Conservation (phyloP, 2,329 filamentous ascomycete species). For the Xylaria digitata region DNA sequence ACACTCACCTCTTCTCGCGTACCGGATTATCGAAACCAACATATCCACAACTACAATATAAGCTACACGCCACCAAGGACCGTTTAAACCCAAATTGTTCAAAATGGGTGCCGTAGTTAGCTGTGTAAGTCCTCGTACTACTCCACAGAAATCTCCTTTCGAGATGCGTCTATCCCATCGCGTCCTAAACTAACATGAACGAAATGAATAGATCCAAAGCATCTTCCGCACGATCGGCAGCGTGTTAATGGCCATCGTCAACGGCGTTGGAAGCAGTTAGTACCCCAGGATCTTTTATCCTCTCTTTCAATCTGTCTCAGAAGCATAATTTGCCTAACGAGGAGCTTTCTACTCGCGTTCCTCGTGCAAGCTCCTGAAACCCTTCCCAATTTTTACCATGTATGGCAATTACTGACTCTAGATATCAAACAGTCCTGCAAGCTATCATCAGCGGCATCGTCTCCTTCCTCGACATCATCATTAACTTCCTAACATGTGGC, state of each 20-base stretch:
- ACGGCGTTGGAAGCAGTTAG: constrained; percentile 67
- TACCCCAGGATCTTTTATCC: no score
- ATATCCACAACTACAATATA: constrained; percentile 23
- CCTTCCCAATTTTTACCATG: no score
- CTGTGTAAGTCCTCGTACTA: constrained; percentile 70
- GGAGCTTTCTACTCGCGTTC: no score
- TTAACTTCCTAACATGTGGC: constrained; percentile 72
- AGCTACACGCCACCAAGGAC: constrained; percentile 6
- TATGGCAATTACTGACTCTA: no score
- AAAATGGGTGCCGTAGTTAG: constrained; percentile 87
- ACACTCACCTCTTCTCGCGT: constrained; percentile 5
- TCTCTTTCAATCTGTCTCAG: no score
- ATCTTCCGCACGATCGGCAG: constrained; percentile 73
- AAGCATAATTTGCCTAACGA: no score
- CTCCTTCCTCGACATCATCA: constrained; percentile 72
- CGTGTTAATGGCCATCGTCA: constrained; percentile 75
- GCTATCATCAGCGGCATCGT: constrained; percentile 77
- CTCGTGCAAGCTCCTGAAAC: no score
- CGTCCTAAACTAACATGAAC: constrained; percentile 40
- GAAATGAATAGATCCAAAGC: constrained; percentile 62
- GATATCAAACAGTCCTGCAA: constrained; percentile 58
- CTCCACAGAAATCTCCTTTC: background rate
- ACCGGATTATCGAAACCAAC: constrained; percentile 18
- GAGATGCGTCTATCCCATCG: background rate
- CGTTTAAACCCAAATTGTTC: constrained; percentile 31